phyloP scores from a whole-genome alignment of 495 filamentous ascomycete species.

The Rostrohypoxylon terebratum region DNA sequence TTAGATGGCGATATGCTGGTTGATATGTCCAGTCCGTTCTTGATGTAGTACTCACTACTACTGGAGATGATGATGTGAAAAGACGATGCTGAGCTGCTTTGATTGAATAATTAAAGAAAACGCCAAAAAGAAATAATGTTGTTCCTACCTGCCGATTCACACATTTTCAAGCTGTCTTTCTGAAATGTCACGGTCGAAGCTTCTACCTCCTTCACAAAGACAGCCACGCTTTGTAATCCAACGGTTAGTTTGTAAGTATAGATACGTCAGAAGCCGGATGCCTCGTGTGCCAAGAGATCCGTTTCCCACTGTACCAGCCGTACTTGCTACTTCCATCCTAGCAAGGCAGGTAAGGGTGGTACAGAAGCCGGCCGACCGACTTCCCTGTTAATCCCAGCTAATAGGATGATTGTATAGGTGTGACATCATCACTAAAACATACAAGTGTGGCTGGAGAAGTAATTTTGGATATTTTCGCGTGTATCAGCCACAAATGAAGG shows the following conservation, averaged over 20 bases:
- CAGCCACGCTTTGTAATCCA: slow-evolving; percentile 53
- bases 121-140: background rate
- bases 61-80: slow-evolving; percentile 1
- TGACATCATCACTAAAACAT: slow-evolving; percentile 22
- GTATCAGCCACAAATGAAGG: slow-evolving; percentile 18
- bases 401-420: slow-evolving; percentile 16
- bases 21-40: background rate
- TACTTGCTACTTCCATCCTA: background rate
- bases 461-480: slow-evolving; percentile 39
- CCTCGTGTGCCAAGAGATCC: slow-evolving; percentile 38
- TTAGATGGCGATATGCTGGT: background rate
- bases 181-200: slow-evolving; percentile 30
- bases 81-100: background rate
- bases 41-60: background rate
- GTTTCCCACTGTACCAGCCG: background rate
- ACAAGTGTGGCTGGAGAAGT: slow-evolving; percentile 29
- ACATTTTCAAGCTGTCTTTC: slow-evolving; percentile 1
- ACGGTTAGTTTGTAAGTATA: background rate
- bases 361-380: slow-evolving; percentile 13
- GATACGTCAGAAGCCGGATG: slow-evolving; percentile 42
- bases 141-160: slow-evolving; percentile 24
- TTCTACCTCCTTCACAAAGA: slow-evolving; percentile 40
- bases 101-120: slow-evolving; percentile 1
- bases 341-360: background rate
- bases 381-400: slow-evolving; percentile 11